phyloP scores from a whole-genome alignment of 345 rosid species.

The Camelina laxa region DNA sequence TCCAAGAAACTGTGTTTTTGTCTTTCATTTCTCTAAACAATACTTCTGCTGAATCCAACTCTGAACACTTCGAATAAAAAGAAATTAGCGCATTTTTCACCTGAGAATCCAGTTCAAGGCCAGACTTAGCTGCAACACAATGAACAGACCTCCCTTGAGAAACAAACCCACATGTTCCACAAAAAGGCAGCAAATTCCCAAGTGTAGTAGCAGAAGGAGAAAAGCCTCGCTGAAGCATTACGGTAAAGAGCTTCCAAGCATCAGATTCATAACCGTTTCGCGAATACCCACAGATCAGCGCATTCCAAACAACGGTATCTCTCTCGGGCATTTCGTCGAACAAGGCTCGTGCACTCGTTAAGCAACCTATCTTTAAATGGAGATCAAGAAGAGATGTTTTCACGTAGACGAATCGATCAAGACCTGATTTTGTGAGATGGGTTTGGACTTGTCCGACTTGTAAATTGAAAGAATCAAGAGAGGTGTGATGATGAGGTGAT shows the following conservation, averaged over 20 bases:
- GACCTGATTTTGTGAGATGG: slow-evolving; percentile 60
- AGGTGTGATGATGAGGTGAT: slow-evolving; percentile 17
- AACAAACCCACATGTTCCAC: slow-evolving; percentile 55
- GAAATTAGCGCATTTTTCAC: slow-evolving; percentile 63
- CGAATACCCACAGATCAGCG: slow-evolving; percentile 76
- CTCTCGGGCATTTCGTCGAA: slow-evolving; percentile 71
- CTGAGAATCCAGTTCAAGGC: slow-evolving; percentile 57
- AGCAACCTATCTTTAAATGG: slow-evolving; percentile 52
- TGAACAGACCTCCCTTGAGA: slow-evolving; percentile 71
- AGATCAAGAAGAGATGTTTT: slow-evolving; percentile 60
- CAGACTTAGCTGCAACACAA: slow-evolving; percentile 60
- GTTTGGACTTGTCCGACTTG: slow-evolving; percentile 58
- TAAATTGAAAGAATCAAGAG: slow-evolving; percentile 18
- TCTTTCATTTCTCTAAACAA: slow-evolving; percentile 62
- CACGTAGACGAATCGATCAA: slow-evolving; percentile 58
- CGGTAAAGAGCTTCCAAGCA: slow-evolving; percentile 56
- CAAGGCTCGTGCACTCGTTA: slow-evolving; percentile 48
- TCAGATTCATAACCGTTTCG: slow-evolving; percentile 53
- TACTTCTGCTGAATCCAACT: slow-evolving; percentile 57
- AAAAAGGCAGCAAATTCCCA: slow-evolving; percentile 67
- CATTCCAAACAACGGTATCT: slow-evolving; percentile 82
- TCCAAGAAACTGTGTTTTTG: slow-evolving; percentile 74
- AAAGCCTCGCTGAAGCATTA: slow-evolving; percentile 65
- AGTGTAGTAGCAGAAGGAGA: slow-evolving; percentile 56
- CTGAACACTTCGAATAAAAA: slow-evolving; percentile 68